Conservation (phyloP, 345 rosid genomes). For the Eucalyptus sideroxylon region DNA sequence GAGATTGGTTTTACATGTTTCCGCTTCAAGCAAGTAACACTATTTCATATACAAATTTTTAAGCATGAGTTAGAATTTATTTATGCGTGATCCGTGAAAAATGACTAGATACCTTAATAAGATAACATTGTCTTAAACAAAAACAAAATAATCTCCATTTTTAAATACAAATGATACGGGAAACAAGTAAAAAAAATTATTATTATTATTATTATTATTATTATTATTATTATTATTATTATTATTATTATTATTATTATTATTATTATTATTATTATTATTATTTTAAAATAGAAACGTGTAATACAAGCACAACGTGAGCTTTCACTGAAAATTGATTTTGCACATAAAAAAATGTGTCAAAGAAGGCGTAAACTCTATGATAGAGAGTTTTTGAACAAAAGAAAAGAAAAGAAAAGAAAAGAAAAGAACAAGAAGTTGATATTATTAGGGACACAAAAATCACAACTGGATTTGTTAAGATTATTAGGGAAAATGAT, state of each 20-base stretch:
- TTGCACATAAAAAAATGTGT: background rate
- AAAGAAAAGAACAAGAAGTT: background rate
- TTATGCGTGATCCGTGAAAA: background rate
- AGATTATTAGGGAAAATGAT: background rate
- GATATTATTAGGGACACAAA: background rate
- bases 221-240: no score
- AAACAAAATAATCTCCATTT: background rate
- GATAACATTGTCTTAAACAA: background rate
- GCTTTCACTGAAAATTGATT: background rate
- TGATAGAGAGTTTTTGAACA: background rate
- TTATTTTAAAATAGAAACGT: background rate
- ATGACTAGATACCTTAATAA: no score
- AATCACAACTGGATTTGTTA: background rate
- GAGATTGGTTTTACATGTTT: background rate
- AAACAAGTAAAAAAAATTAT: no score
- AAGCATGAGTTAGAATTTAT: background rate
- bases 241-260: no score
- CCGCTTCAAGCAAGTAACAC: background rate
- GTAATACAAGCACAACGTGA: background rate
- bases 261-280: no score
- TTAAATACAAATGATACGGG: background rate
- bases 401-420: fast-evolving
- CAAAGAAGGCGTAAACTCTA: background rate
- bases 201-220: no score
- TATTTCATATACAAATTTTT: background rate